Evolutionary conservation across 2,329 filamentous ascomycete species (phyloP).

Genomic region (Dothidotthia symphoricarpi): DNA sequence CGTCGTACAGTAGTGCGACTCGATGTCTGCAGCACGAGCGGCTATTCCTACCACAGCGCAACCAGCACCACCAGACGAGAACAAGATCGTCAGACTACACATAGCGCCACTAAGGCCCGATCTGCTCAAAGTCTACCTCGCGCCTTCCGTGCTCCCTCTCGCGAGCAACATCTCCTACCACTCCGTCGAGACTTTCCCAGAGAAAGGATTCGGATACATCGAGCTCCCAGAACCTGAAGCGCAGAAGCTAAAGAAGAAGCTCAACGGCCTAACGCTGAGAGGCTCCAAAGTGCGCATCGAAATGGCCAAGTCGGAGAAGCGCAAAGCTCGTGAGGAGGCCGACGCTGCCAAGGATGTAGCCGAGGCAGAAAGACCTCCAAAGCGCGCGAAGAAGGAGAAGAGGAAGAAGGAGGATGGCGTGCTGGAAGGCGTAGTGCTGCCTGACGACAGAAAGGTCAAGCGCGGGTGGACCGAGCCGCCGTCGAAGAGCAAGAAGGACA

Average conservation of each 20-base stretch:
- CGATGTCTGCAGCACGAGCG: constrained; percentile 37
- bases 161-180: constrained; percentile 89
- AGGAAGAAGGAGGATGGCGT: constrained; percentile 53
- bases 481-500: constrained; percentile 45
- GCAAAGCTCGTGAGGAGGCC: constrained; percentile 40
- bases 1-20: constrained; percentile 11
- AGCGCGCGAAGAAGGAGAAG: constrained; percentile 46
- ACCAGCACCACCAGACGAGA: constrained; percentile 13
- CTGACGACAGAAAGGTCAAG: constrained; percentile 75
- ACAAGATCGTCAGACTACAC: constrained; percentile 62
- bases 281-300: constrained; percentile 84
- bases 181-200: constrained; percentile 79
- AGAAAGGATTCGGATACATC: constrained; percentile 85
- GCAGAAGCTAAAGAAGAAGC: constrained; percentile 85
- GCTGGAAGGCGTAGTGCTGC: constrained; percentile 68
- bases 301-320: constrained; percentile 67
- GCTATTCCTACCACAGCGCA: constrained; percentile 18
- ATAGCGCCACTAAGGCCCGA: constrained; percentile 81
- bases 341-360: constrained; percentile 37
- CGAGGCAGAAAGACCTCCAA: constrained; percentile 52
- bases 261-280: constrained; percentile 81
- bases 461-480: constrained; percentile 80
- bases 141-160: constrained; percentile 61
- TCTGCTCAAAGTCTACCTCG: constrained; percentile 70
- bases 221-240: constrained; percentile 79